Conservation (phyloP, 768 basidiomycete genomes). For the Neoboletus subvelutipes region DNA sequence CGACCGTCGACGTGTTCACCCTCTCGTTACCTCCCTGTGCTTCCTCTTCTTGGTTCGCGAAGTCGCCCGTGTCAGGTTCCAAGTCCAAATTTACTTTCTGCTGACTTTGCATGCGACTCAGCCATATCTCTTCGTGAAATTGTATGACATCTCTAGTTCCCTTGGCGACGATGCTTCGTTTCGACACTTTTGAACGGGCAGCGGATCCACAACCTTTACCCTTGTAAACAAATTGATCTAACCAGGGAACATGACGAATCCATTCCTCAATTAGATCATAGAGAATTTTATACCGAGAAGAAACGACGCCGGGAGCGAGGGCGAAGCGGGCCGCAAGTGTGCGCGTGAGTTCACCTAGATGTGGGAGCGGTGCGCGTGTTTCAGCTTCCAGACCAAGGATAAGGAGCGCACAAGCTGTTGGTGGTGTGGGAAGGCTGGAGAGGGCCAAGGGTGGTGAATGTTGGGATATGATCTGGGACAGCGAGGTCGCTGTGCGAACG, state of each 20-base stretch:
- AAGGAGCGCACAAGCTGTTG: slow-evolving; percentile 67
- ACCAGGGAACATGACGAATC: slow-evolving; percentile 72
- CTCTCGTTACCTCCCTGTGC: slow-evolving; percentile 26
- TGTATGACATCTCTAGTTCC: slow-evolving; percentile 68
- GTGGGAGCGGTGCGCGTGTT: slow-evolving; percentile 47
- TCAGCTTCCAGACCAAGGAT: slow-evolving; percentile 74
- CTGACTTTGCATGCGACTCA: slow-evolving; percentile 37
- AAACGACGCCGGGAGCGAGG: slow-evolving; percentile 52
- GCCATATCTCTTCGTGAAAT: slow-evolving; percentile 64
- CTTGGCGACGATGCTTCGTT: slow-evolving; percentile 63
- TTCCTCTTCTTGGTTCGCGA: slow-evolving; percentile 34
- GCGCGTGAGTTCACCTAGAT: slow-evolving; percentile 56
- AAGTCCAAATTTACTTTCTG: slow-evolving; percentile 40
- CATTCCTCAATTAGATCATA: slow-evolving; percentile 60
- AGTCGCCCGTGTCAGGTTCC: slow-evolving; percentile 33
- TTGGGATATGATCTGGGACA: slow-evolving; percentile 43
- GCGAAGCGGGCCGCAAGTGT: slow-evolving; percentile 53
- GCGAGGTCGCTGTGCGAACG: slow-evolving; percentile 43
- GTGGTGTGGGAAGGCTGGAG: slow-evolving; percentile 39
- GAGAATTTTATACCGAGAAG: slow-evolving; percentile 67
- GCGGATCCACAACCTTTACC: slow-evolving; percentile 29
- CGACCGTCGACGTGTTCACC: slow-evolving; percentile 8
- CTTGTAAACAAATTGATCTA: slow-evolving; percentile 52
- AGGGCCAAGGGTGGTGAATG: slow-evolving; percentile 42
- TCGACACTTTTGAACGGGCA: slow-evolving; percentile 59